phyloP scores from a whole-genome alignment of 345 rosid species.

The Linum lewisii region DNA sequence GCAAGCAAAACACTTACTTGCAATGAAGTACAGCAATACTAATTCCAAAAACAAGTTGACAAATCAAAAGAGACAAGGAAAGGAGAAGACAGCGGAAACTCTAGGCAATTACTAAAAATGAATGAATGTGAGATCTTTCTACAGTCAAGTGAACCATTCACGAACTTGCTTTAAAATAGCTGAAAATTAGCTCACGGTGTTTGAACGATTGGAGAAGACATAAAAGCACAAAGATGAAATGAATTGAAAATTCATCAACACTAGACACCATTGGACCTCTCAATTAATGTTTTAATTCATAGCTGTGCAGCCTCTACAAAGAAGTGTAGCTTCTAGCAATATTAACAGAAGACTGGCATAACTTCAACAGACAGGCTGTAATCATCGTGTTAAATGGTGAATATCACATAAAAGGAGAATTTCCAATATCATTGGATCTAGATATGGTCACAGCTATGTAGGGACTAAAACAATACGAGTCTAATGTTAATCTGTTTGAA shows the following conservation, averaged over 20 bases:
- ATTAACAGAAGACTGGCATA: too few relatives aligned
- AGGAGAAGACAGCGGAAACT: background rate
- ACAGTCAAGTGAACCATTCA: background rate
- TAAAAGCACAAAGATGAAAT: background rate
- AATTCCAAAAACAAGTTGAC: background rate
- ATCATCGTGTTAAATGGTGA: too few relatives aligned
- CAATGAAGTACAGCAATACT: background rate
- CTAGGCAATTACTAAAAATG: background rate
- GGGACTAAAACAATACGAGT: background rate
- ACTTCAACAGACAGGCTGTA: too few relatives aligned
- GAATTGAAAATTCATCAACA: background rate
- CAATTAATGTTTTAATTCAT: too few relatives aligned
- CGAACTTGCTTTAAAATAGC: background rate
- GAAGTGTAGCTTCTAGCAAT: too few relatives aligned
- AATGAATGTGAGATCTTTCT: background rate
- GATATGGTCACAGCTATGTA: background rate
- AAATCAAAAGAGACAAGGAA: background rate
- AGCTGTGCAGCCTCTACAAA: too few relatives aligned
- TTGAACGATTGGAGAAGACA: background rate
- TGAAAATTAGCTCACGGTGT: background rate
- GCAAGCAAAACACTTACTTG: background rate
- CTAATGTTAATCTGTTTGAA: background rate
- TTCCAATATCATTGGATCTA: too few relatives aligned
- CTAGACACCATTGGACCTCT: too few relatives aligned
- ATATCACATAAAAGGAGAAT: too few relatives aligned